A percentile compares a stretch with the other conserved stretches of the same genome.
Conservation (phyloP, 164 flowering plant genomes). For the Saururus chinensis region DNA sequence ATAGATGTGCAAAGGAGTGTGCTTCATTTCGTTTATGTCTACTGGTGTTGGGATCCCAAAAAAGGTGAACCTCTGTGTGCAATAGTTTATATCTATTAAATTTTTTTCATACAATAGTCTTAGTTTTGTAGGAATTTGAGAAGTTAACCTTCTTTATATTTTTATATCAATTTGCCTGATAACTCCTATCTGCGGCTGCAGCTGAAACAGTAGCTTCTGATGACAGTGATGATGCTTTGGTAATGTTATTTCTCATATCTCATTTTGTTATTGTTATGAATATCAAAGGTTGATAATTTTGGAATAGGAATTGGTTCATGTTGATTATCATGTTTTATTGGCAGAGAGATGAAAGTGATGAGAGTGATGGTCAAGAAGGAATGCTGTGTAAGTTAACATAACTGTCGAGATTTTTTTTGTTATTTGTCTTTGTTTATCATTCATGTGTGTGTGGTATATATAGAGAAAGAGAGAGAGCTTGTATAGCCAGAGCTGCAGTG, state of each 20-base stretch:
- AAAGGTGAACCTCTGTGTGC: background rate
- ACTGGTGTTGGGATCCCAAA: too few relatives aligned
- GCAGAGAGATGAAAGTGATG: conserved; percentile 39
- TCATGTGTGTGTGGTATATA: background rate
- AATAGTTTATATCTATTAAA: background rate
- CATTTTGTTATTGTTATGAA: background rate
- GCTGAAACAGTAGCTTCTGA: conserved; percentile 34
- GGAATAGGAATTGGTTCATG: background rate
- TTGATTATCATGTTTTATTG: conserved; percentile 5
- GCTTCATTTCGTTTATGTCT: too few relatives aligned
- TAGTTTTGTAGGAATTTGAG: background rate
- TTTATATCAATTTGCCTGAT: background rate
- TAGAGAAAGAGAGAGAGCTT: too few relatives aligned
- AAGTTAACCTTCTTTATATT: background rate
- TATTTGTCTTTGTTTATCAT: too few relatives aligned
- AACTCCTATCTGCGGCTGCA: conserved; percentile 9
- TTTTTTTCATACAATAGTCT: background rate
- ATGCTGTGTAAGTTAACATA: conserved; percentile 60
- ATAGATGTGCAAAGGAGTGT: too few relatives aligned
- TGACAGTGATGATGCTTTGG: conserved; percentile 29
- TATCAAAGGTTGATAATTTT: background rate
- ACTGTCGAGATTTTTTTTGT: too few relatives aligned
- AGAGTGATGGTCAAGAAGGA: conserved; percentile 71
- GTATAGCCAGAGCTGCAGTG: too few relatives aligned
- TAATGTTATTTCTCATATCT: conserved; percentile 8